Conservation (phyloP, 2,329 filamentous ascomycete species). For the Arthroderma sp. region DNA sequence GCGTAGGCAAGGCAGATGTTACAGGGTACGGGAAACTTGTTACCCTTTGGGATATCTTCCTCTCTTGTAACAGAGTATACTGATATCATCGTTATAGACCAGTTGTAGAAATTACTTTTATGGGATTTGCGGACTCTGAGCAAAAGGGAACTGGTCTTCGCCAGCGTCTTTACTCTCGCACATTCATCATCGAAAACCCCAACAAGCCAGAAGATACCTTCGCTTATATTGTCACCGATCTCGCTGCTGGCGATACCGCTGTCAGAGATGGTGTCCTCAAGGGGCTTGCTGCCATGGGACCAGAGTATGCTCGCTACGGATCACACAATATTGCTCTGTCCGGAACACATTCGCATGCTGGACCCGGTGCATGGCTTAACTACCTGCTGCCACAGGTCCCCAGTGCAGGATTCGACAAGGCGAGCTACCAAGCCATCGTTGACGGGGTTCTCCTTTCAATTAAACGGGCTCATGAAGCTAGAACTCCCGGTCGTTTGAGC, state of each 20-base stretch:
- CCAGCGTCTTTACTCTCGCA: conserved; percentile 75
- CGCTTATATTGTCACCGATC: conserved; percentile 78
- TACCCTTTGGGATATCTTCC: neutral
- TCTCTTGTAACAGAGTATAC: neutral
- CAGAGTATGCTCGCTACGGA: conserved; percentile 61
- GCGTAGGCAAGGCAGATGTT: conserved; percentile 60
- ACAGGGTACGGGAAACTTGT: conserved; percentile 43
- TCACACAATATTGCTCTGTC: conserved; percentile 78
- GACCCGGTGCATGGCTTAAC: conserved; percentile 86
- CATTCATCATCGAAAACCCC: conserved; percentile 71
- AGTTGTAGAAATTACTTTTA: conserved; percentile 80
- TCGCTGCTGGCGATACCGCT: conserved; percentile 78
- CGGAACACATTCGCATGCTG: conserved; percentile 85
- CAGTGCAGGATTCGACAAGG: conserved; percentile 69
- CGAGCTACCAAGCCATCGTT: conserved; percentile 81
- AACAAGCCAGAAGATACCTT: conserved; percentile 58
- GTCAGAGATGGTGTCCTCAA: conserved; percentile 77
- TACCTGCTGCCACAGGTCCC: conserved; percentile 88
- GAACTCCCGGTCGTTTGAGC: conserved; percentile 58
- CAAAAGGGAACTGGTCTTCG: conserved; percentile 75
- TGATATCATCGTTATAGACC: conserved; percentile 40
- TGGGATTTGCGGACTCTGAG: conserved; percentile 78
- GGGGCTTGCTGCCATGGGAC: conserved; percentile 55
- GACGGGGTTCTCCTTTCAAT: conserved; percentile 75
- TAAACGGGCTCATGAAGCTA: conserved; percentile 60